Percentiles rank a stretch among this genome's conserved stretches.
These are phyloP conservation scores for Collybia nuda DNA, from an alignment of 768 basidiomycete genomes.

Conservation along the genomic window DNA sequence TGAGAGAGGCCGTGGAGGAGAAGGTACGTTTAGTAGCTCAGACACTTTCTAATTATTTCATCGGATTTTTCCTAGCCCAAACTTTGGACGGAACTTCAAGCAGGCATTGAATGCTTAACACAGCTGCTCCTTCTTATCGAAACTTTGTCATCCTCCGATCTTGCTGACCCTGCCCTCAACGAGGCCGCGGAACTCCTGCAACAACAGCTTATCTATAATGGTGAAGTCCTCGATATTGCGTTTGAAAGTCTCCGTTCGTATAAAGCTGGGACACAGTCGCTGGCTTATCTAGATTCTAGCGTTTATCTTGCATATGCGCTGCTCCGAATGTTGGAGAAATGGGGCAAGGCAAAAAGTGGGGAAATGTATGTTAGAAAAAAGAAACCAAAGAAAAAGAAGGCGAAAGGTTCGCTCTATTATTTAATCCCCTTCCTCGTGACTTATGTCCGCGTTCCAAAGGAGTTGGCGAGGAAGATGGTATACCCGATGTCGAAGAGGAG, in stretches of 20 bases:
- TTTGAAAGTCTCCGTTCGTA: slow-evolving; percentile 76
- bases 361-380: slow-evolving; percentile 79
- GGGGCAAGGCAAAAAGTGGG: slow-evolving; percentile 68
- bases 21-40: slow-evolving; percentile 53
- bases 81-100: slow-evolving; percentile 91
- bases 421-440: neutral
- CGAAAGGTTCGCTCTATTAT: slow-evolving; percentile 33
- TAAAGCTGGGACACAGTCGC: slow-evolving; percentile 74
- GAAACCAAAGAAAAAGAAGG: slow-evolving; percentile 50
- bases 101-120: slow-evolving; percentile 91
- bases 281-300: slow-evolving; percentile 85
- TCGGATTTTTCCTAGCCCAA: slow-evolving; percentile 63
- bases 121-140: slow-evolving; percentile 91
- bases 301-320: slow-evolving; percentile 83
- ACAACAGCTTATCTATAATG: slow-evolving; percentile 92
- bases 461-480: slow-evolving; percentile 54
- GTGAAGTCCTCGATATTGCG: slow-evolving; percentile 88
- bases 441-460: slow-evolving; percentile 9
- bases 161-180: slow-evolving; percentile 44
- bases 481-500: slow-evolving; percentile 71
- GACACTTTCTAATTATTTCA: slow-evolving; percentile 2
- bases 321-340: slow-evolving; percentile 87
- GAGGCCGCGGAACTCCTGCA: slow-evolving; percentile 84
- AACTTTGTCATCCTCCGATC: slow-evolving; percentile 61
- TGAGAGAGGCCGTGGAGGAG: slow-evolving; percentile 88